Base-by-base conservation (phyloP, 2,329 filamentous ascomycete genomes). In the Pseudogymnoascus sp. region DNA sequence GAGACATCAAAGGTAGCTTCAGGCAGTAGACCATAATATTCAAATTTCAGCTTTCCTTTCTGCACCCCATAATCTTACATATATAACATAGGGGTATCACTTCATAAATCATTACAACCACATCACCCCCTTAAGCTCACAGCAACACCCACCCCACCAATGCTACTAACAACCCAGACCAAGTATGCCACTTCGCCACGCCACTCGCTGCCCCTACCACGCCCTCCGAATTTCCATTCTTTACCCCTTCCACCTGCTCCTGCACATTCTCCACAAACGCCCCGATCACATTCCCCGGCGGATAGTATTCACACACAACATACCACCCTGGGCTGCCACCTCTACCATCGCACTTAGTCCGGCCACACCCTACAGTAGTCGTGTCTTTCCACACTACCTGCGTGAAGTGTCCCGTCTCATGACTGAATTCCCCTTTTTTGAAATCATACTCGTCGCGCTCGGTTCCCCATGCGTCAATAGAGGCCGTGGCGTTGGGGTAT, bases 301-400 rank as follows among this genome's bases (percentile, higher is more conserved):
- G 87, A 76, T 78, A 86, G 73, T 90, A 90, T 74, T 90, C 86
- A 67, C 87, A 91, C 25, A 85, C 85, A 0, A 90, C 76, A 72
- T 83, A 88, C 83, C 84, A 89, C 0, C 84, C 85, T 55, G 61
- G 72, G 66, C 36, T 74, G 0, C 58, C 58, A 15, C 58, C 58
- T 8, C 3, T 59, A 60, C 73, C 75, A 55, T 75, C 71, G 63
- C 79, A 81, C 65, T 76, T 68, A 13, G 73, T 64, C 17, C 67
- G 48, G 2, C 66, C 81, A 66, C 81, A 91, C 0, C 86, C 85
- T 0, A 88, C 80, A 35, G 78, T 76, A 5, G 76, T 84, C 1
- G 85, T 89, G 25, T 76, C 73, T 72, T 81, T 84, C 88, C 88
- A 91, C 5, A 91, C 87, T 5, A 91, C 73, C 76, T 90, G 87